A percentile compares a stretch with the other conserved stretches of the same genome.
These are phyloP conservation scores for Leucocoprinus birnbaumii DNA, from an alignment of 768 basidiomycete genomes.

Conservation along the genomic window DNA sequence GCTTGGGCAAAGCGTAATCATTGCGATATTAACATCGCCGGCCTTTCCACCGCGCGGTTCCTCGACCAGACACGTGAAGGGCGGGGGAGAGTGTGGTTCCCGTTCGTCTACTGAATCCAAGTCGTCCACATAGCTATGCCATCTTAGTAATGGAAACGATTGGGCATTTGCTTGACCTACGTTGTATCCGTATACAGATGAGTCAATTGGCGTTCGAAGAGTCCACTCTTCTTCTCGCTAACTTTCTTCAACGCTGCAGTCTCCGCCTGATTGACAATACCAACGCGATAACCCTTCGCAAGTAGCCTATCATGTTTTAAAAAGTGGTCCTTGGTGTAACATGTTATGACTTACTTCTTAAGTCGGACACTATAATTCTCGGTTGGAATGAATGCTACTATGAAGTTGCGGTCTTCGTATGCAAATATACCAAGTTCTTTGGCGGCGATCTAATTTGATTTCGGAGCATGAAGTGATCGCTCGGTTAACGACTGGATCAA, in stretches of 20 bases:
- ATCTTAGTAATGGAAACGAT: no score
- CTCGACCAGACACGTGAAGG: slow-evolving; percentile 72
- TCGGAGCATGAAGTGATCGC: background rate
- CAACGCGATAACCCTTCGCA: slow-evolving; percentile 78
- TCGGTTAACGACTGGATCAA: background rate
- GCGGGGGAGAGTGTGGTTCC: slow-evolving; percentile 56
- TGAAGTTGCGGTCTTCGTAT: slow-evolving; percentile 68
- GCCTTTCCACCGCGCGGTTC: slow-evolving; percentile 34
- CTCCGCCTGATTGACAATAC: slow-evolving; percentile 79
- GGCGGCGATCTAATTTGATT: slow-evolving; percentile 53
- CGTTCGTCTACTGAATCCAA: slow-evolving; percentile 65
- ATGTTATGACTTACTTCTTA: slow-evolving; percentile 53
- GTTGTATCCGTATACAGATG: slow-evolving; percentile 86
- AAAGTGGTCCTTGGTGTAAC: background rate
- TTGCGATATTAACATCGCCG: slow-evolving; percentile 50
- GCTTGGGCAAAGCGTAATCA: slow-evolving; percentile 79
- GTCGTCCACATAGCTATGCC: slow-evolving; percentile 75
- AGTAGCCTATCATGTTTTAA: slow-evolving; percentile 44
- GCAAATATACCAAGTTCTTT: slow-evolving; percentile 78
- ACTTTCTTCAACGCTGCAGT: slow-evolving; percentile 89
- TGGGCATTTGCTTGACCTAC: slow-evolving; percentile 53
- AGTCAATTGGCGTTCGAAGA: slow-evolving; percentile 73
- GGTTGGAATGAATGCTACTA: slow-evolving; percentile 71
- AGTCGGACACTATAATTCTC: slow-evolving; percentile 68
- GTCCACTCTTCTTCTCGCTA: slow-evolving; percentile 67